Percentiles rank a stretch among this genome's conserved stretches.
Evolutionary conservation across 345 rosid species (phyloP).

Genomic region (Mallotus nudiflorus): DNA sequence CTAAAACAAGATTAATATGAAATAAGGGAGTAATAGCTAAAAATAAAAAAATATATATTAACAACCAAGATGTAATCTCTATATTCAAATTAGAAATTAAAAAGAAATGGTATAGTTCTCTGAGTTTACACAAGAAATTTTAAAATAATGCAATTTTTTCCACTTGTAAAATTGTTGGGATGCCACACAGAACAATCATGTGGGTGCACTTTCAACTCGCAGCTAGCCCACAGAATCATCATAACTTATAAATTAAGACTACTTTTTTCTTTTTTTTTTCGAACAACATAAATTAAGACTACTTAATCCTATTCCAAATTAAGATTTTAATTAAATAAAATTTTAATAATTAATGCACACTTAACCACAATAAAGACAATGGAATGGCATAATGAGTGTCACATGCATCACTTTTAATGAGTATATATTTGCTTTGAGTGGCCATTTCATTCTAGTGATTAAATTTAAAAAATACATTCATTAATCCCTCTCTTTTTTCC

Average conservation of each 20-base stretch:
- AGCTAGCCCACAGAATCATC: slow-evolving; percentile 21
- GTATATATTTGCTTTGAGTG: slow-evolving; percentile 36
- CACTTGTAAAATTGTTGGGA: neutral
- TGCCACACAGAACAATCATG: slow-evolving; percentile 8
- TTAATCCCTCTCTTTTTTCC: neutral
- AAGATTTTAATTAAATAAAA: neutral
- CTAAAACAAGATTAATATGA: no score
- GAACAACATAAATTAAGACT: slow-evolving; percentile 23
- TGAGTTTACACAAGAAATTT: neutral
- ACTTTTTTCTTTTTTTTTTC: no score
- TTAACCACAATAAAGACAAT: slow-evolving; percentile 55
- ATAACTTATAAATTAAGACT: slow-evolving; percentile 27
- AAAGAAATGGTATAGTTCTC: no score
- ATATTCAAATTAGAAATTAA: no score
- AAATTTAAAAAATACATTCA: neutral
- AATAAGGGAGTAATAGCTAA: no score
- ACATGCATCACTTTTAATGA: slow-evolving; percentile 49
- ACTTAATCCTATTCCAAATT: neutral
- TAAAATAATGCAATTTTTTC: neutral
- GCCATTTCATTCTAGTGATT: slow-evolving; percentile 27
- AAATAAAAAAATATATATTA: no score
- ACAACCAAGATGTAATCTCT: no score
- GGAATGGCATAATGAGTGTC: slow-evolving; percentile 50
- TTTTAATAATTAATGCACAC: slow-evolving; percentile 13
- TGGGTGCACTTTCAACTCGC: neutral